Evolutionary conservation across 164 flowering plant species (phyloP).

Genomic region (Saururus chinensis): DNA sequence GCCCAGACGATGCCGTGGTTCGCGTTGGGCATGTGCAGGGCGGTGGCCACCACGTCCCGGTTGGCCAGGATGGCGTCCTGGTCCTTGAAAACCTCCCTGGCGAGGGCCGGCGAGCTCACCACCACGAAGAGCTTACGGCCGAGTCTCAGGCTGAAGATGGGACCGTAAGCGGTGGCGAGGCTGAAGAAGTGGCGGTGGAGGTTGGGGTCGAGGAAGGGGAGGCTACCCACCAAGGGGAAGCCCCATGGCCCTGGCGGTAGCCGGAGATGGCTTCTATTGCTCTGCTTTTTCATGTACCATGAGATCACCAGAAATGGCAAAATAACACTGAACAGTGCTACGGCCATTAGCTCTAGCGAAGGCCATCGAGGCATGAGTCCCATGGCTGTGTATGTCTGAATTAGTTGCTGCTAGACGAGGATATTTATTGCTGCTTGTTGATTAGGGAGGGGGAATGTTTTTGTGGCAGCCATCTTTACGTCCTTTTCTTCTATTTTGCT

Average conservation of each 20-base stretch:
- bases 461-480: too few relatives aligned
- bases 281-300: background rate
- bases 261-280: background rate
- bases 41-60: slow-evolving; percentile 11
- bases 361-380: too few relatives aligned
- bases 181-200: slow-evolving; percentile 13
- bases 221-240: slow-evolving; percentile 38
- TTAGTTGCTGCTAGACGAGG: background rate
- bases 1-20: slow-evolving; percentile 17
- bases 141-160: slow-evolving; percentile 18
- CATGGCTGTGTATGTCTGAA: background rate
- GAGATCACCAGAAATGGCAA: background rate
- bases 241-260: slow-evolving; percentile 44
- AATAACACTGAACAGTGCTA: background rate
- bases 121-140: slow-evolving; percentile 20
- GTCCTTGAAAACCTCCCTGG: slow-evolving; percentile 15
- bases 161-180: slow-evolving; percentile 16
- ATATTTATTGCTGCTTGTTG: too few relatives aligned
- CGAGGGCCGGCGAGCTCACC: slow-evolving; percentile 13
- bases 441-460: too few relatives aligned
- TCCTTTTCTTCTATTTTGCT: too few relatives aligned
- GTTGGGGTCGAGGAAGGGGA: slow-evolving; percentile 31
- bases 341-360: too few relatives aligned
- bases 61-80: slow-evolving; percentile 22
- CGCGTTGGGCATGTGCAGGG: slow-evolving; percentile 10